A percentile compares a stretch with the other conserved stretches of the same genome.
phyloP scores from a whole-genome alignment of 306 rosid genomes.

The Lathyrus oleraceus region DNA sequence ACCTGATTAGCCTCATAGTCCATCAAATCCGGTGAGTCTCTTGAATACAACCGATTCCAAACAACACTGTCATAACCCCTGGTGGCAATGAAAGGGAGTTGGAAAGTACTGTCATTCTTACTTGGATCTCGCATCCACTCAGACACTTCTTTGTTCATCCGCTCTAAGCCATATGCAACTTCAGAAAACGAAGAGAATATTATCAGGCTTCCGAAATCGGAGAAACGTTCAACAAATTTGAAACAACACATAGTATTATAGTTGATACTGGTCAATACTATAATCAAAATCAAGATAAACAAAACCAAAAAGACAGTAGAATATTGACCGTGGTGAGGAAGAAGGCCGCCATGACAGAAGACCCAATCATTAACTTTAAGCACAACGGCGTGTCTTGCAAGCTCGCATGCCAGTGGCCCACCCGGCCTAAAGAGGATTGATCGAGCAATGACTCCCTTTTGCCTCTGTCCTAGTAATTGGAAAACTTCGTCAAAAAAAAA shows the following conservation, averaged over 20 bases:
- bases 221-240: conserved; percentile 26
- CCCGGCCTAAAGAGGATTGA: conserved; percentile 86
- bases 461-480: conserved; percentile 84
- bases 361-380: conserved; percentile 96
- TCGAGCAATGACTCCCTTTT: conserved; percentile 87
- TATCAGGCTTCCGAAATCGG: conserved; percentile 40
- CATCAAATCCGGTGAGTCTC: conserved; percentile 60
- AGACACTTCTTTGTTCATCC: conserved; percentile 84
- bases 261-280: background rate
- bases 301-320: conserved; percentile 21
- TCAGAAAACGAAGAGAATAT: conserved; percentile 29
- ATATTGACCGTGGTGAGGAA: conserved; percentile 92
- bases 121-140: conserved; percentile 79
- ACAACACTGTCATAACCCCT: conserved; percentile 93
- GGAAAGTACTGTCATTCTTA: conserved; percentile 40
- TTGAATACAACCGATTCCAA: conserved; percentile 93
- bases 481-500: conserved; percentile 48
- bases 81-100: conserved; percentile 79
- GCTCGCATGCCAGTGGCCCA: conserved; percentile 73
- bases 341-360: conserved; percentile 99
- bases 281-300: conserved; percentile 2
- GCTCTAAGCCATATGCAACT: conserved; percentile 87
- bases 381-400: conserved; percentile 73
- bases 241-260: conserved; percentile 14
- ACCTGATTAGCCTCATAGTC: conserved; percentile 71